These are phyloP conservation scores for Diplogelasinospora grovesii DNA, from an alignment of 495 filamentous ascomycete species.

Conservation along the genomic window DNA sequence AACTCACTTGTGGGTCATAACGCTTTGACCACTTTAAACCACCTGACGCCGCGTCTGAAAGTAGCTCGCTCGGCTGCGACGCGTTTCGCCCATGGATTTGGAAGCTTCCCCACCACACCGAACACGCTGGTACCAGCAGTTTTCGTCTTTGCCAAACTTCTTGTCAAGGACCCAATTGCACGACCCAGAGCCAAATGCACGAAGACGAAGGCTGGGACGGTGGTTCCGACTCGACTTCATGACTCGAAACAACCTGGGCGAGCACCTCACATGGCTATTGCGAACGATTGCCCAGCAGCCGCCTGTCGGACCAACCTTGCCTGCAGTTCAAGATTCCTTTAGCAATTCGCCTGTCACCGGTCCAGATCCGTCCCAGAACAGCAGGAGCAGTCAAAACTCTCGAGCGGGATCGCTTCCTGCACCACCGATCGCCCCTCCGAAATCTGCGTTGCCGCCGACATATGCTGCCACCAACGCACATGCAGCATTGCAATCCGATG, in stretches of 20 bases:
- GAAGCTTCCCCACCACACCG: conserved; percentile 12
- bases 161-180: conserved; percentile 12
- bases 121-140: conserved; percentile 7
- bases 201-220: conserved; percentile 25
- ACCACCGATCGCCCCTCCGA: background rate
- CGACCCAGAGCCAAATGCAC: conserved; percentile 17
- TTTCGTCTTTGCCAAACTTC: background rate
- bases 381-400: background rate
- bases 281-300: background rate
- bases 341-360: background rate
- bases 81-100: conserved; percentile 7
- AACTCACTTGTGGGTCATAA: no score
- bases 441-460: background rate
- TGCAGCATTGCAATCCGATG: background rate
- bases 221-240: conserved; percentile 41
- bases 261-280: conserved; percentile 17
- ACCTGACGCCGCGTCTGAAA: conserved; percentile 28
- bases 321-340: background rate
- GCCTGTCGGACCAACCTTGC: conserved; percentile 1
- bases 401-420: background rate
- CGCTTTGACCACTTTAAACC: conserved; percentile 7
- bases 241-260: conserved; percentile 47
- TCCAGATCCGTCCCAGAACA: background rate
- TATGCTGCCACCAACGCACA: conserved; percentile 2
- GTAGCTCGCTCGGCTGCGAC: conserved; percentile 6